Conservation (phyloP, 2,329 filamentous ascomycete genomes). For the Claviceps purpurea region DNA sequence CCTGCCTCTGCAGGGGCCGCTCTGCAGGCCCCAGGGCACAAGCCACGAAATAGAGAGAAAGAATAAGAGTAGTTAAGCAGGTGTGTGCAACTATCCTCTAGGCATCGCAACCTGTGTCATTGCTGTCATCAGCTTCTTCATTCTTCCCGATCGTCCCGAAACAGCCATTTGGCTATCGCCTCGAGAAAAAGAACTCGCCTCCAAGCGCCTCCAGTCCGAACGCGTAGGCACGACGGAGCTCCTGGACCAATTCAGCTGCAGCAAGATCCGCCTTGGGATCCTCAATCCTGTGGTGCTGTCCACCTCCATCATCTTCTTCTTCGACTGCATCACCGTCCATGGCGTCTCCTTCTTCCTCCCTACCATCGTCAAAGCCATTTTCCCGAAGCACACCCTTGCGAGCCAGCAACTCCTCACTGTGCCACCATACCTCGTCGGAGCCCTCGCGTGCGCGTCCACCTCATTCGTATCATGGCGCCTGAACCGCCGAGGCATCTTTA, state of each 20-base stretch:
- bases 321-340: constrained; percentile 59
- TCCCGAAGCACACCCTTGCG: constrained; percentile 41
- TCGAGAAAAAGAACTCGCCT: constrained; percentile 49
- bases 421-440: constrained; percentile 54
- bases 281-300: constrained; percentile 41
- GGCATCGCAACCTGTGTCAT: constrained; percentile 45
- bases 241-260: constrained; percentile 41
- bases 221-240: constrained; percentile 44
- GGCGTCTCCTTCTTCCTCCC: constrained; percentile 59
- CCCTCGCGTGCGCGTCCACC: constrained; percentile 45
- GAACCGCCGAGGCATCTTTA: constrained; percentile 45
- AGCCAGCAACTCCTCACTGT: constrained; percentile 57
- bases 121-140: constrained; percentile 43
- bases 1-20: not conserved
- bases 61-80: not conserved
- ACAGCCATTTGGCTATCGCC: constrained; percentile 50
- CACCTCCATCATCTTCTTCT: constrained; percentile 45
- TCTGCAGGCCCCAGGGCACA: not conserved
- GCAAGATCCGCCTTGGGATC: constrained; percentile 48
- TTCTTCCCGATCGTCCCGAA: constrained; percentile 51
- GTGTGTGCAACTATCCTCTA: not conserved
- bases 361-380: constrained; percentile 58
- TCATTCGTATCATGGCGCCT: constrained; percentile 45
- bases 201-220: constrained; percentile 45
- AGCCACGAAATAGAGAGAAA: not conserved